A percentile compares a stretch with the other conserved stretches of the same genome.
Conservation (phyloP, 805 yeast genomes). For the Priceomyces castillae region DNA sequence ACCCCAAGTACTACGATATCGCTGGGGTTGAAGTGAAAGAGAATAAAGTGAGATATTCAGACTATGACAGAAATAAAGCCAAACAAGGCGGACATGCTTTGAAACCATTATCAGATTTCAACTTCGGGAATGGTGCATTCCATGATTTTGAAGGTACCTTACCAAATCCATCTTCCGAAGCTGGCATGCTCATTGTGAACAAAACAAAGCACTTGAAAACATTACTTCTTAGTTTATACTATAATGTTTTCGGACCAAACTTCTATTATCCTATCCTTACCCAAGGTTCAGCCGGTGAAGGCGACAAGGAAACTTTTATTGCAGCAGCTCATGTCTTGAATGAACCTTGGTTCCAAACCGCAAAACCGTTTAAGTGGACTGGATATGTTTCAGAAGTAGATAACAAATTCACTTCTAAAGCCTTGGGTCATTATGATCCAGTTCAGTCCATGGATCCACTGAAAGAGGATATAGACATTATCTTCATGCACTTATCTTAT, state of each 20-base stretch:
- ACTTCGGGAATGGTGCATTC: slow-evolving; percentile 34
- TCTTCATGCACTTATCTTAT: slow-evolving; percentile 60
- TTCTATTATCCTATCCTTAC: slow-evolving; percentile 66
- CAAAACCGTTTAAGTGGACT: slow-evolving; percentile 41
- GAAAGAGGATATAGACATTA: slow-evolving; percentile 14
- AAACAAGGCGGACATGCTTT: slow-evolving; percentile 32
- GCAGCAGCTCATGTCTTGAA: slow-evolving; percentile 59
- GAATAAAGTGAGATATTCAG: slow-evolving; percentile 32
- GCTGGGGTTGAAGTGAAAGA: slow-evolving; percentile 38
- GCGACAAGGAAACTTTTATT: slow-evolving; percentile 75
- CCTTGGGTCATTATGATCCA: slow-evolving; percentile 44
- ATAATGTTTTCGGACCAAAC: slow-evolving; percentile 62
- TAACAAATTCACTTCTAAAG: slow-evolving; percentile 31
- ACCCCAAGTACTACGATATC: slow-evolving; percentile 57
- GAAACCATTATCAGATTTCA: slow-evolving; percentile 22
- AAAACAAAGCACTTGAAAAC: slow-evolving; percentile 59
- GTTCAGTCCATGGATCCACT: slow-evolving; percentile 15
- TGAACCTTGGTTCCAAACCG: slow-evolving; percentile 51
- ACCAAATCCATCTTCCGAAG: slow-evolving; percentile 67
- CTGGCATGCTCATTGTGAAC: slow-evolving; percentile 66
- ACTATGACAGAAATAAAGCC: slow-evolving; percentile 32
- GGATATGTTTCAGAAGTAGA: slow-evolving; percentile 28
- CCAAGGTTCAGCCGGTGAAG: slow-evolving; percentile 76
- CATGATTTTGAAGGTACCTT: slow-evolving; percentile 64
- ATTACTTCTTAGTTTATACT: slow-evolving; percentile 57